Evolutionary conservation across 805 yeast species (phyloP).

Genomic region (Saccharomycopsis oosterbeekiorum): DNA sequence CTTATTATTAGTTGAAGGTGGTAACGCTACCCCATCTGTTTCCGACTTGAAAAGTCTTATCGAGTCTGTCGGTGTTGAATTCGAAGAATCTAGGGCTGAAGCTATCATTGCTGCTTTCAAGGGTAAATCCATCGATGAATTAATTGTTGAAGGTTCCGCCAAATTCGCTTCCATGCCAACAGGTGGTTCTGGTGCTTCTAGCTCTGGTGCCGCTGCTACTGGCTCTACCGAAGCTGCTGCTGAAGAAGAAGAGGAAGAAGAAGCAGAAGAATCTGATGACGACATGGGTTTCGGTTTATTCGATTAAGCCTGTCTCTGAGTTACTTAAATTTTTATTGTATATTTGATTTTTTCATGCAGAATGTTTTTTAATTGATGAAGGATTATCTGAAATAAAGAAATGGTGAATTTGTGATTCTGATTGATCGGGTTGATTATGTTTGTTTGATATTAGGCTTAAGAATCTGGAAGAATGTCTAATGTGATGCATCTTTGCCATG

Average conservation of each 20-base stretch:
- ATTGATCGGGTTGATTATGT: neutral
- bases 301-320: conserved; percentile 52
- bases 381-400: neutral
- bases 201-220: conserved; percentile 59
- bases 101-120: conserved; percentile 75
- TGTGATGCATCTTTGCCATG: too few species aligned
- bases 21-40: conserved; percentile 89
- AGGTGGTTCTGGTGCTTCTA: conserved; percentile 91
- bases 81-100: conserved; percentile 79
- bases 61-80: conserved; percentile 93
- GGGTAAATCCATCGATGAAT: conserved; percentile 85
- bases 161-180: conserved; percentile 97
- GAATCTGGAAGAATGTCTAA: too few species aligned
- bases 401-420: neutral
- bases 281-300: conserved; percentile 97
- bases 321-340: neutral
- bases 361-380: neutral
- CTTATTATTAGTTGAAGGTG: conserved; percentile 96
- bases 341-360: neutral
- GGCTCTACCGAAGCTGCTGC: conserved; percentile 65
- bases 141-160: conserved; percentile 89
- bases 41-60: conserved; percentile 81
- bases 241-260: conserved; percentile 50
- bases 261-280: conserved; percentile 53
- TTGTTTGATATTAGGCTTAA: neutral